Conservation (phyloP, 106 monocot species). For the Dactylorhiza incarnata region DNA sequence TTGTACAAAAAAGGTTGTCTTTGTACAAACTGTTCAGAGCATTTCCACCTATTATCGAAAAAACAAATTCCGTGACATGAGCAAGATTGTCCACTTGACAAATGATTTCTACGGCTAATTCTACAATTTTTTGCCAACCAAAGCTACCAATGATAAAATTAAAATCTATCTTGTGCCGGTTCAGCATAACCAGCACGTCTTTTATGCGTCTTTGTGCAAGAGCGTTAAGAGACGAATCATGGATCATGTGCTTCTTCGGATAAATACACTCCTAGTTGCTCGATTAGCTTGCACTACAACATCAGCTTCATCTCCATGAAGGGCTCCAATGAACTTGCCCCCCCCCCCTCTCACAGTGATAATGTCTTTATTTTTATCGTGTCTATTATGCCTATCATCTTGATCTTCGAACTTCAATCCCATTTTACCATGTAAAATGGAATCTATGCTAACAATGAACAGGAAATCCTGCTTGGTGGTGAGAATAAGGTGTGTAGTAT, state of each 20-base stretch:
- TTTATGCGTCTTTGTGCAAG: conserved; percentile 51
- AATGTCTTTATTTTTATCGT: conserved; percentile 41
- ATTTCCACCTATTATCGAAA: conserved; percentile 77
- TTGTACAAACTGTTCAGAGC: conserved; percentile 66
- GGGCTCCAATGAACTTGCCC: conserved; percentile 71
- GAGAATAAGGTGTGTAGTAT: conserved; percentile 66
- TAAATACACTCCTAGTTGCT: conserved; percentile 88
- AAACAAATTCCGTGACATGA: conserved; percentile 87
- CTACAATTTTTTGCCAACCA: conserved; percentile 66
- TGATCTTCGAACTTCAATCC: conserved; percentile 34
- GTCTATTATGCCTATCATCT: conserved; percentile 10
- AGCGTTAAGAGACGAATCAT: conserved; percentile 70
- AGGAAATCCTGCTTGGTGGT: conserved; percentile 82
- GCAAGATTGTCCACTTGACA: conserved; percentile 76
- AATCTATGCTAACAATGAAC: conserved; percentile 54
- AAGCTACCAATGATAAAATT: conserved; percentile 86
- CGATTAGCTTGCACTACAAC: conserved; percentile 69
- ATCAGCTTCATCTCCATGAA: conserved; percentile 94
- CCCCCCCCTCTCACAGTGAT: conserved; percentile 82
- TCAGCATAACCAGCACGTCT: conserved; percentile 83
- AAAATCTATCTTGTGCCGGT: conserved; percentile 93
- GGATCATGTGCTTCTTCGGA: conserved; percentile 83
- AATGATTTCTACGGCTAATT: conserved; percentile 64
- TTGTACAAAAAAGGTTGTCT: conserved; percentile 28
- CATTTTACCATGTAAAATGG: conserved; percentile 49